These are phyloP conservation scores for Aspergillus aculeatus DNA, from an alignment of 2,329 filamentous ascomycete genomes.

Conservation along the genomic window DNA sequence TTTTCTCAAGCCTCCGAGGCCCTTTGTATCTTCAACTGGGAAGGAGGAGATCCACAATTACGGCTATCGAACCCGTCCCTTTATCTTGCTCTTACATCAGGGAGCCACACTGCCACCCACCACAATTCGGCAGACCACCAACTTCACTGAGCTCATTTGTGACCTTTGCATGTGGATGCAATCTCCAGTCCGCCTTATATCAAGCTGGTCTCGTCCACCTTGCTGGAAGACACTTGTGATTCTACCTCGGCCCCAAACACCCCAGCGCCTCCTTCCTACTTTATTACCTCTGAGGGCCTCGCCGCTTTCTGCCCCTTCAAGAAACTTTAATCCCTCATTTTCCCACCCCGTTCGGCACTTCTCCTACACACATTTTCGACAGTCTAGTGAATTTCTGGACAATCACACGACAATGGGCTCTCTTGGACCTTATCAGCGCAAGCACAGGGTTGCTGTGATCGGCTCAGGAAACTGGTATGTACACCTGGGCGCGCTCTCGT, in stretches of 20 bases:
- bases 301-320: constrained; percentile 17
- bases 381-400: not conserved
- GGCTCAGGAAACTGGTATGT: constrained; percentile 93
- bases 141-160: constrained; percentile 1
- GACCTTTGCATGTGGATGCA: constrained; percentile 20
- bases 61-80: constrained; percentile 20
- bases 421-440: constrained; percentile 32
- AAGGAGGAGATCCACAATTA: constrained; percentile 22
- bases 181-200: constrained; percentile 18
- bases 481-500: no score
- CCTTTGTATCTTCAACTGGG: constrained; percentile 3
- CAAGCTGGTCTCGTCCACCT: constrained; percentile 27
- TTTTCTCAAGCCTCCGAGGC: not conserved
- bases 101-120: constrained; percentile 10
- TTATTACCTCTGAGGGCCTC: constrained; percentile 12
- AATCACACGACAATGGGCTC: constrained; percentile 31
- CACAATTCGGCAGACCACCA: not conserved
- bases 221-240: constrained; percentile 18
- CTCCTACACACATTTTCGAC: constrained; percentile 17
- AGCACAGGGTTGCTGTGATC: constrained; percentile 65
- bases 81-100: constrained; percentile 18
- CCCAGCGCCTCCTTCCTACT: constrained; percentile 23
- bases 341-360: constrained; percentile 9
- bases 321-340: constrained; percentile 19
- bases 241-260: constrained; percentile 31